phyloP scores from a whole-genome alignment of 1,284 basidiomycete species.

The Rhodotorula glutinis region DNA sequence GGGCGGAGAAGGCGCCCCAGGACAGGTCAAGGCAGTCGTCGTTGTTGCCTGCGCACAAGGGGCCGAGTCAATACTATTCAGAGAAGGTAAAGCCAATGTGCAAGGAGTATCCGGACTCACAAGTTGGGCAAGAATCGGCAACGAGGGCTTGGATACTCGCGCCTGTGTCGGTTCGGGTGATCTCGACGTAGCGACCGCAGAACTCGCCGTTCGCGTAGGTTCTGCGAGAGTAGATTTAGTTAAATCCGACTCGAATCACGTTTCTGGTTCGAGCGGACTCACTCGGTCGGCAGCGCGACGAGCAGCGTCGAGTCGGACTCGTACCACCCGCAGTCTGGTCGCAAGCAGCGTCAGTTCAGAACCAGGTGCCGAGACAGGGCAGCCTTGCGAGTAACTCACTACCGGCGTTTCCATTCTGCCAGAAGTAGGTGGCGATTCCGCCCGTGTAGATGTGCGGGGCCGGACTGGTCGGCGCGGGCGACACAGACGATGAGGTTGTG shows the following conservation, averaged over 20 bases:
- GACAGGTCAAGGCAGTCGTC: constrained; percentile 14
- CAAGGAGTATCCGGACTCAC: background rate
- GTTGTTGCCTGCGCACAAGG: background rate
- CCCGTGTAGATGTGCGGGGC: constrained; percentile 18
- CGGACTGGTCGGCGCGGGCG: background rate
- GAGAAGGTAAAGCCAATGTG: too few relatives aligned
- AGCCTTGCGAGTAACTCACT: constrained; percentile 1
- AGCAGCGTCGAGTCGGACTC: constrained; percentile 2
- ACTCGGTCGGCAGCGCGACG: constrained; percentile 12
- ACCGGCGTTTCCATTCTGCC: constrained; percentile 53
- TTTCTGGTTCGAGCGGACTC: background rate
- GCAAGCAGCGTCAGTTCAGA: background rate
- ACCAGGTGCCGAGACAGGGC: background rate
- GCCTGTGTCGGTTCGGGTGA: constrained; percentile 2
- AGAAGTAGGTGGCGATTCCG: constrained; percentile 7
- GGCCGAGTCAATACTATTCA: background rate
- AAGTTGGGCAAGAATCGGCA: constrained; percentile 3
- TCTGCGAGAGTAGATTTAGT: background rate
- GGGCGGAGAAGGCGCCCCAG: constrained; percentile 15
- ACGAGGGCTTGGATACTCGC: constrained; percentile 7
- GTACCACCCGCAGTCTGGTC: background rate
- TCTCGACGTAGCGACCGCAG: constrained; percentile 6
- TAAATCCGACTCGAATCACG: too few relatives aligned
- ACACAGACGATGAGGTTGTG: background rate
- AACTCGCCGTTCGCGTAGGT: constrained; percentile 11